Base-by-base conservation (phyloP, 2,329 filamentous ascomycete species). In the Mycosphaerella arachidis region DNA sequence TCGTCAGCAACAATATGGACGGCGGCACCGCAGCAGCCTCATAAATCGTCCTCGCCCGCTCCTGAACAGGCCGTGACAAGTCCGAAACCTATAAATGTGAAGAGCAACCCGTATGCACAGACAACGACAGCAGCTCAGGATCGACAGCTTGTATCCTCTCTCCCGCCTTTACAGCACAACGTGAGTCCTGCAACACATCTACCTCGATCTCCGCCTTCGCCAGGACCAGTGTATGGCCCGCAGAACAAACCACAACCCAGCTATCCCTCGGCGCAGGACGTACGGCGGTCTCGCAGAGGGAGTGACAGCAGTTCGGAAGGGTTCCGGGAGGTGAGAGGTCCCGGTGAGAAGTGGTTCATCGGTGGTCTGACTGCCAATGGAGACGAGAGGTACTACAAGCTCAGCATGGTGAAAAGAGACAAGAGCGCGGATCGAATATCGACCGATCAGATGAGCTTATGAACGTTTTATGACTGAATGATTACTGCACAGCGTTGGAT, bases 311-410 rank as follows among this genome's bases (percentile, higher is more conserved):
- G 84, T 63, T 86, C 82, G 56, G 89, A 92, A 68, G 89, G 89
- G 1, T 92, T 92, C 73, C 79, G 88, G 55, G 89, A 92, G 62
- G 86, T 86, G 37, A 86, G 87, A 3, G 88, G 91, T 61, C 88
- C 87, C 1, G 83, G 84, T 1, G 89, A 92, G 65, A 91, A 90
- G 76, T 91, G 89, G 87, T 92, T 92, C 70, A 89, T 92, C 57
- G 89, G 89, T 24, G 89, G 89, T 6, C 79, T 88, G 70, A 92
- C 89, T 30, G 88, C 89, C 1, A 82, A 77, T 1, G 89, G 89
- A n/a, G 89, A 92, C 70, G 89, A 92, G 72, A 84, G 84, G 69
- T 92, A 91, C 76, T 92, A 92, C 74, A 91, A 91, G 77, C 77
- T 92, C 48, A 89, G 88, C 48, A 89, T 92, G 65, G 85, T 92